Evolutionary conservation across 495 filamentous ascomycete species (phyloP).

Genomic region (Hyaloscypha hepaticicola): DNA sequence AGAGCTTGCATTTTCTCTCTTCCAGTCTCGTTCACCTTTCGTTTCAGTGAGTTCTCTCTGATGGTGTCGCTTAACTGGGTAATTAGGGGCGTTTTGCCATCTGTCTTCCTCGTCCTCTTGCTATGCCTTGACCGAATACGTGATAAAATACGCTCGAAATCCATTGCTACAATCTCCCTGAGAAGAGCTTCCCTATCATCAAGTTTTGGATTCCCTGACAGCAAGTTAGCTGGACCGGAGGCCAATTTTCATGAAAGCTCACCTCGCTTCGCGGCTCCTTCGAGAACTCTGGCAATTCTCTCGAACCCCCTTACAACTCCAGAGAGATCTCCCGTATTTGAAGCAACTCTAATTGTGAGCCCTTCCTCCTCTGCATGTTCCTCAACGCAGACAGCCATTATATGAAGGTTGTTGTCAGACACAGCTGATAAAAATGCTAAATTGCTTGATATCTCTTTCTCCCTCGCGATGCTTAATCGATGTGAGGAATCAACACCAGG

Average conservation of each 20-base stretch:
- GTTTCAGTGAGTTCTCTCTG: neutral
- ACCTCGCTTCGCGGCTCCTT: slow-evolving; percentile 33
- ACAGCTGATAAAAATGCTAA: slow-evolving; percentile 33
- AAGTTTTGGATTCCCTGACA: slow-evolving; percentile 14
- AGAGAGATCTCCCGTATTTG: slow-evolving; percentile 32
- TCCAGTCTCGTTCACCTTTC: neutral
- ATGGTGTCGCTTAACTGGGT: slow-evolving; percentile 9
- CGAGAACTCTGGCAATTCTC: slow-evolving; percentile 30
- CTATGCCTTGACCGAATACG: slow-evolving; percentile 25
- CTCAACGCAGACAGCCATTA: slow-evolving; percentile 37
- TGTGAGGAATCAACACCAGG: neutral
- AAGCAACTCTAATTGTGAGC: slow-evolving; percentile 31
- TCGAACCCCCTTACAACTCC: slow-evolving; percentile 31
- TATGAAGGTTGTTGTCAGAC: slow-evolving; percentile 25
- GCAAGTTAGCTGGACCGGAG: neutral
- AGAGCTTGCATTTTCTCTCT: slow-evolving; percentile 13
- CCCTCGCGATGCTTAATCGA: slow-evolving; percentile 12
- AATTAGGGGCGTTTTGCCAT: slow-evolving; percentile 18
- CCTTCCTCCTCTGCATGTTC: slow-evolving; percentile 29
- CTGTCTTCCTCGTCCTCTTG: slow-evolving; percentile 15
- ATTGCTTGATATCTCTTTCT: slow-evolving; percentile 27
- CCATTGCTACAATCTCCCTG: slow-evolving; percentile 12
- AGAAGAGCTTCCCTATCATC: slow-evolving; percentile 17
- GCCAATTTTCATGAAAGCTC: slow-evolving; percentile 15
- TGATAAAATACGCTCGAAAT: slow-evolving; percentile 22